Evolutionary conservation across 345 rosid genomes (phyloP), one percentile per base, ranked within the genome.

Genomic region (Gossypium mustelinum): DNA sequence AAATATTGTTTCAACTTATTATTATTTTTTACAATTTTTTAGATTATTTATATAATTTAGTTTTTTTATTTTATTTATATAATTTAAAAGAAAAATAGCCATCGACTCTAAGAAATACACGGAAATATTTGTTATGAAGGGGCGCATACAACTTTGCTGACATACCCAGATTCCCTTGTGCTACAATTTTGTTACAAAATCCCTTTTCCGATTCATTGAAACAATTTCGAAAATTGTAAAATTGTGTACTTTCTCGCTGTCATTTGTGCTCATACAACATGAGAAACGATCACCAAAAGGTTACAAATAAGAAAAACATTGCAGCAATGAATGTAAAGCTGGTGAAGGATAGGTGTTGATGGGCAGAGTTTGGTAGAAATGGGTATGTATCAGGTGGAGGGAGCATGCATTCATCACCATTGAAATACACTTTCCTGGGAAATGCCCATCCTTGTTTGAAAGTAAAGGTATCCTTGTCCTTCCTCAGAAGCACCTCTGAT

Each of bases 401-500:
- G 14, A 92, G 80, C 90, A 89, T 86, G 81, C 98, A 92, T 64
- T 91, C 97, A 48, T 94, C 96, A 0, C 99, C 99, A 76, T 93
- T 91, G 84, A 94, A 90, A 82, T 94, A 94, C 5, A 92, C 97
- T 82, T 87, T 89, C 73, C 92, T 75, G 0, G 98, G 98, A 78
- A 94, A 92, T 1, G 96, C 97, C 97, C 98, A 92, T 56, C 98
- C 98, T 48, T 92, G 90, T 79, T 88, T 88, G 78, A 94, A 86
- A 65, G 92, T 89, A 77, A 94, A 92, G 17, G 91, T 89, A 82
- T 86, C 84, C 81, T 80, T 62, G 78, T 94, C 91, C 83, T 92
- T 92, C 84, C 82, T 89, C n/a, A 92, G 78, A 39, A 94, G 93
- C 50, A 89, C 85, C 80, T 93, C 98, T 9, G 97, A 92, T 68